phyloP scores from a whole-genome alignment of 164 flowering plant genomes.

The Echeveria elegans region DNA sequence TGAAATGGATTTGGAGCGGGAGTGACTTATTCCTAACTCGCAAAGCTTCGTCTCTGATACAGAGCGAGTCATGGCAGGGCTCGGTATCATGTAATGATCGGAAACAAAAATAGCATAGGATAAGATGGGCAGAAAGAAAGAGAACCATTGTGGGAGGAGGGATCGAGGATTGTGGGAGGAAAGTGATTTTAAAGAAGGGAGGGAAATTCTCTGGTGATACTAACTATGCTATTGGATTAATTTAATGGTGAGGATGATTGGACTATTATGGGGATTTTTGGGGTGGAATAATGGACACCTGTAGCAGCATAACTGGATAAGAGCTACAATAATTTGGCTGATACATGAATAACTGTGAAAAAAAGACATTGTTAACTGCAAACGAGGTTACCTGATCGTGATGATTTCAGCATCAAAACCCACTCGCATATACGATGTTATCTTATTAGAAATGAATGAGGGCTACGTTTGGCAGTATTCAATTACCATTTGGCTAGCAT shows the following conservation, averaged over 20 bases:
- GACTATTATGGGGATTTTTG: not conserved
- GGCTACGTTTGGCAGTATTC: too few species aligned
- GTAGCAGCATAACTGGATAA: not conserved
- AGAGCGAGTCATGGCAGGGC: not conserved
- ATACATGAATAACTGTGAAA: not conserved
- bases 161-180: not conserved
- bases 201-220: not conserved
- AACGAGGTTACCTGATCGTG: not conserved
- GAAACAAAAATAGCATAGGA: not conserved
- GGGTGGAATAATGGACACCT: not conserved
- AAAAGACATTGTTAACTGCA: not conserved
- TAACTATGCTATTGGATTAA: not conserved
- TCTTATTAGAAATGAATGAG: not conserved
- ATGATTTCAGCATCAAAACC: not conserved
- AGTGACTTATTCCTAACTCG: not conserved
- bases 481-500: too few species aligned
- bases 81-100: not conserved
- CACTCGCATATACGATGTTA: not conserved
- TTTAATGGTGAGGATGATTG: not conserved
- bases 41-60: not conserved
- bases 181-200: not conserved
- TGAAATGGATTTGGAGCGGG: not conserved
- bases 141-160: not conserved
- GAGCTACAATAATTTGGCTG: not conserved
- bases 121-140: not conserved